Evolutionary conservation across 257 asterid species (phyloP).

Genomic region (Penstemon eatonii): DNA sequence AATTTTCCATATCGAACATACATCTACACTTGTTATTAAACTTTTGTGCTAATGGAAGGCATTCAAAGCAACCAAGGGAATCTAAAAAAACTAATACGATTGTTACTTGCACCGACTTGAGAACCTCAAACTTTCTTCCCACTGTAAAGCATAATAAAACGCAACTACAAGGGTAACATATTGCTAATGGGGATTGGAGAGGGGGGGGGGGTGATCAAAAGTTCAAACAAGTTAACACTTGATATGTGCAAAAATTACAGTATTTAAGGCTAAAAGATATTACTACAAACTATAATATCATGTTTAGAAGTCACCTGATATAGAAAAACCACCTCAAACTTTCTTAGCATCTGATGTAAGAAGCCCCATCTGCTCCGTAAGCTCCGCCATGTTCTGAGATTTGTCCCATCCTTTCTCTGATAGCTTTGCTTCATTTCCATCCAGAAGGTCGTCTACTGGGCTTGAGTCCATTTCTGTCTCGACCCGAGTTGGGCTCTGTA

Average conservation of each 20-base stretch:
- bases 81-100: too few relatives aligned
- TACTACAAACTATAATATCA: slow-evolving; percentile 22
- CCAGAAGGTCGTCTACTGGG: slow-evolving; percentile 41
- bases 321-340: slow-evolving; percentile 29
- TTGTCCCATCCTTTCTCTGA: slow-evolving; percentile 59
- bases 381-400: slow-evolving; percentile 59
- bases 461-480: slow-evolving; percentile 42
- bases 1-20: too few relatives aligned
- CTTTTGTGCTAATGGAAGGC: neutral
- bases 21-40: too few relatives aligned
- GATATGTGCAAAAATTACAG: slow-evolving; percentile 31
- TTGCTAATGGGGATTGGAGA: too few relatives aligned
- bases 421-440: slow-evolving; percentile 40
- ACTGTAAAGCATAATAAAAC: neutral
- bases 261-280: slow-evolving; percentile 27
- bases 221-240: slow-evolving; percentile 14
- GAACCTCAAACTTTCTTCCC: neutral
- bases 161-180: neutral
- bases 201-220: neutral
- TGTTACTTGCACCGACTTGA: neutral
- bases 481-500: slow-evolving; percentile 51
- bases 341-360: slow-evolving; percentile 64
- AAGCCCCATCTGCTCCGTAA: slow-evolving; percentile 85
- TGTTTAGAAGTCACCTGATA: slow-evolving; percentile 21
- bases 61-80: neutral